Evolutionary conservation across 2,329 filamentous ascomycete genomes (phyloP).

Genomic region (Stachybotrys elegans): DNA sequence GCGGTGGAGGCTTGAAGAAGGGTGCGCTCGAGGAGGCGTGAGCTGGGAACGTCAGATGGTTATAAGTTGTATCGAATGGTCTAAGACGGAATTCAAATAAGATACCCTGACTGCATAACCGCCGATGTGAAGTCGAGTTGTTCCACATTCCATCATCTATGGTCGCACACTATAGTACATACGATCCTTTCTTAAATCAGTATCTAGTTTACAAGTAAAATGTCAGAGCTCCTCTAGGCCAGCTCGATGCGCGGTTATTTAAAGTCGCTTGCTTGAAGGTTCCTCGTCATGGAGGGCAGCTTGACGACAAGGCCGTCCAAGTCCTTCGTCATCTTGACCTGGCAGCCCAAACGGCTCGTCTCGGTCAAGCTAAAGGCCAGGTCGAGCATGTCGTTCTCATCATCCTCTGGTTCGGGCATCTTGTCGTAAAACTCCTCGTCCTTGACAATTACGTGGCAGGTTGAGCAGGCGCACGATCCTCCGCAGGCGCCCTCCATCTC

Average conservation of each 20-base stretch:
- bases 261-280: constrained; percentile 94
- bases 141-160: no score
- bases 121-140: no score
- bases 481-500: constrained; percentile 99
- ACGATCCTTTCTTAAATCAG: no score
- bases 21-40: constrained; percentile 53
- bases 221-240: no score
- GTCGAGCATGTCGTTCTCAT: constrained; percentile 88
- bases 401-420: constrained; percentile 72
- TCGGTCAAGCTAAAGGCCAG: constrained; percentile 86
- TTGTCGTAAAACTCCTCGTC: constrained; percentile 70
- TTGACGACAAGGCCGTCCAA: constrained; percentile 81
- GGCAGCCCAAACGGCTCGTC: constrained; percentile 78
- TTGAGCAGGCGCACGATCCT: constrained; percentile 88
- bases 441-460: constrained; percentile 82
- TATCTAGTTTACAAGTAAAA: no score
- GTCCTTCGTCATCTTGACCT: constrained; percentile 87
- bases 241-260: no score
- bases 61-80: no score
- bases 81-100: not conserved
- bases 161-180: no score
- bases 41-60: no score
- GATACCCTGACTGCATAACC: no score
- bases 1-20: constrained; percentile 56
- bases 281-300: constrained; percentile 89